Evolutionary conservation across 441 rosid genomes (phyloP).

Genomic region (Pelargonium fulgidum): DNA sequence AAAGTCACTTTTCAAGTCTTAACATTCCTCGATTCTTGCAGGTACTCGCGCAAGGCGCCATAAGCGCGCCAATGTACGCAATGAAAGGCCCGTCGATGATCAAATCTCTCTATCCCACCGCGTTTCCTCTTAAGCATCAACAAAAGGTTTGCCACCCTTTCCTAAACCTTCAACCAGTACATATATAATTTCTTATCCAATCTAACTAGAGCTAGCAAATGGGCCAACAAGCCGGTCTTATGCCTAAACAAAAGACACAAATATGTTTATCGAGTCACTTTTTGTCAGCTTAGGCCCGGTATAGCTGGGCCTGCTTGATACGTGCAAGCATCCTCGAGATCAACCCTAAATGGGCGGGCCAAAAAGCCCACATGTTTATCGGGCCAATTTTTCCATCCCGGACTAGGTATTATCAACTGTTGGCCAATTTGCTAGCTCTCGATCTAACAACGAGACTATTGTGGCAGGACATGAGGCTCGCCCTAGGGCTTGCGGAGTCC

Average conservation of each 20-base stretch:
- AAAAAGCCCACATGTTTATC: too few relatives aligned
- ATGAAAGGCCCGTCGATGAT: constrained; percentile 85
- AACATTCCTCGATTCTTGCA: constrained; percentile 24
- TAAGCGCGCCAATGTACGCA: constrained; percentile 76
- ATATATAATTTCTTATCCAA: too few relatives aligned
- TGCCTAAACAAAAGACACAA: too few relatives aligned
- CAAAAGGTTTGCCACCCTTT: constrained; percentile 58
- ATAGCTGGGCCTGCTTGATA: too few relatives aligned
- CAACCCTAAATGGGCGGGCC: too few relatives aligned
- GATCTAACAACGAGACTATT: constrained; percentile 14
- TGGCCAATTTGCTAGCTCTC: background rate
- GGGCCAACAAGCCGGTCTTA: too few relatives aligned
- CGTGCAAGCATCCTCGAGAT: too few relatives aligned
- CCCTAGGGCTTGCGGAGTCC: constrained; percentile 78
- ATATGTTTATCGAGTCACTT: too few relatives aligned
- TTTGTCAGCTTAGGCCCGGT: too few relatives aligned
- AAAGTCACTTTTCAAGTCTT: background rate
- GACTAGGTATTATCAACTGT: too few relatives aligned
- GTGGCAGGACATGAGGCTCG: constrained; percentile 78
- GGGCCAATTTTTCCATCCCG: background rate
- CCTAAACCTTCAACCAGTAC: too few relatives aligned
- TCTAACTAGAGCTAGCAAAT: too few relatives aligned
- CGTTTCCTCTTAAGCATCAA: constrained; percentile 90
- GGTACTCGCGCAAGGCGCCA: constrained; percentile 89
- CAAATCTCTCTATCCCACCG: constrained; percentile 67